Percentiles rank a stretch among this genome's conserved stretches.
Conservation (phyloP, 331 rosid genomes). For the Quercus lobata region DNA sequence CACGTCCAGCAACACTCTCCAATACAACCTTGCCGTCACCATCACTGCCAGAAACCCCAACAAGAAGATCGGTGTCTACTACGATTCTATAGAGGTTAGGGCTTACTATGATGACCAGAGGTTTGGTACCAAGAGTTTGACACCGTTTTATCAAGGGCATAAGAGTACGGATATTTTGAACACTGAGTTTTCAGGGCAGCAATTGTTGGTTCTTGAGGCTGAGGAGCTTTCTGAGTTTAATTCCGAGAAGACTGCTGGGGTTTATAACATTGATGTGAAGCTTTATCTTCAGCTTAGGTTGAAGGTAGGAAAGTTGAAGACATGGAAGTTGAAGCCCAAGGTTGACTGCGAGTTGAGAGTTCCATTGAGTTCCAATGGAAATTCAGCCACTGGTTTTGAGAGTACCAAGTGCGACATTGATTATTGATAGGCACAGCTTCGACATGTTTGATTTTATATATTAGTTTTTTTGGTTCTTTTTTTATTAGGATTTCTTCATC, state of each 20-base stretch:
- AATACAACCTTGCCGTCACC: slow-evolving; percentile 28
- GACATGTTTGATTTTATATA: too few species aligned
- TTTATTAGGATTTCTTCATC: too few species aligned
- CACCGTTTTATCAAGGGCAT: slow-evolving; percentile 29
- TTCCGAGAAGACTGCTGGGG: neutral
- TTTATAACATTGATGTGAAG: neutral
- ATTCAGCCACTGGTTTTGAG: slow-evolving; percentile 19
- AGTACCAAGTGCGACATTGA: slow-evolving; percentile 42
- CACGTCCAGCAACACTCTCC: slow-evolving; percentile 21
- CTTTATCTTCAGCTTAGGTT: neutral
- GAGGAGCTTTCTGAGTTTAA: neutral
- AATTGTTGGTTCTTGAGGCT: neutral
- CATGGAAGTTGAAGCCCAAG: slow-evolving; percentile 44
- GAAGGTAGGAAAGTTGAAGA: slow-evolving; percentile 32
- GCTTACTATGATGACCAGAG: slow-evolving; percentile 13
- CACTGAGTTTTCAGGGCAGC: neutral
- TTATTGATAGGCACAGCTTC: slow-evolving; percentile 5
- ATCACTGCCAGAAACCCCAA: slow-evolving; percentile 34
- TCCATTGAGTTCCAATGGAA: slow-evolving; percentile 36
- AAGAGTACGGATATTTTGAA: neutral
- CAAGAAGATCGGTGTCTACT: slow-evolving; percentile 29
- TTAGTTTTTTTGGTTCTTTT: too few species aligned
- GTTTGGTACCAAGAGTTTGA: neutral
- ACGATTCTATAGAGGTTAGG: slow-evolving; percentile 15
- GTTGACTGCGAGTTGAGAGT: slow-evolving; percentile 44